Conservation (phyloP, 805 yeast species). For the Blastobotrys americana region DNA sequence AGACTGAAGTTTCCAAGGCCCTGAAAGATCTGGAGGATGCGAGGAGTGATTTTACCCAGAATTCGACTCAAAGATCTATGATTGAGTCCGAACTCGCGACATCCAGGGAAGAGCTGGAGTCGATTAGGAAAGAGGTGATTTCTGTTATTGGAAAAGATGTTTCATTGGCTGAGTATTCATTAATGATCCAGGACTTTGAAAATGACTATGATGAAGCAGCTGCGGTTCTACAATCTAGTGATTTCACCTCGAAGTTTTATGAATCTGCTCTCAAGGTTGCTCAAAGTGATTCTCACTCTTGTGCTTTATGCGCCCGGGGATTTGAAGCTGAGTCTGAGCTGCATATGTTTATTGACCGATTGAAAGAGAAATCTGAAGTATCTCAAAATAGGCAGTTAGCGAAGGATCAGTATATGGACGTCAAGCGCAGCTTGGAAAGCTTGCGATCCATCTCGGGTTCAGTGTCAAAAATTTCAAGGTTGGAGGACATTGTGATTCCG, state of each 20-base stretch:
- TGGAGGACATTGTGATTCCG: slow-evolving; percentile 17
- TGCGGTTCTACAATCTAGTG: neutral
- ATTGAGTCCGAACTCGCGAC: slow-evolving; percentile 15
- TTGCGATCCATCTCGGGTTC: slow-evolving; percentile 11
- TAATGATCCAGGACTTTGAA: neutral
- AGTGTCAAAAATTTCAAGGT: slow-evolving; percentile 4
- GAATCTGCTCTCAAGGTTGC: slow-evolving; percentile 1
- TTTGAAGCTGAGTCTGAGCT: slow-evolving; percentile 40
- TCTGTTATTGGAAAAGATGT: neutral
- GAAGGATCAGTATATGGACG: slow-evolving; percentile 9
- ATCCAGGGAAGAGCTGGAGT: neutral
- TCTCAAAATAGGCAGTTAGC: neutral
- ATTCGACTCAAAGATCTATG: slow-evolving; percentile 43
- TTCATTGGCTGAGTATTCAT: neutral
- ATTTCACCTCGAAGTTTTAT: neutral
- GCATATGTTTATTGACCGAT: slow-evolving; percentile 14
- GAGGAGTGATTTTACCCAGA: slow-evolving; percentile 32
- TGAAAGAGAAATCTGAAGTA: slow-evolving; percentile 29
- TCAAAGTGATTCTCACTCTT: slow-evolving; percentile 39
- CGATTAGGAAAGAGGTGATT: neutral
- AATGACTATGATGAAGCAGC: neutral
- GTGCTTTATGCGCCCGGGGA: slow-evolving; percentile 65
- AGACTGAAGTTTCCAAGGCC: slow-evolving; percentile 17
- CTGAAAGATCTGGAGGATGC: slow-evolving; percentile 12
- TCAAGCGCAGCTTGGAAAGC: slow-evolving; percentile 26